Conservation (phyloP, 768 basidiomycete genomes). For the Chlorophyllum brunneum region DNA sequence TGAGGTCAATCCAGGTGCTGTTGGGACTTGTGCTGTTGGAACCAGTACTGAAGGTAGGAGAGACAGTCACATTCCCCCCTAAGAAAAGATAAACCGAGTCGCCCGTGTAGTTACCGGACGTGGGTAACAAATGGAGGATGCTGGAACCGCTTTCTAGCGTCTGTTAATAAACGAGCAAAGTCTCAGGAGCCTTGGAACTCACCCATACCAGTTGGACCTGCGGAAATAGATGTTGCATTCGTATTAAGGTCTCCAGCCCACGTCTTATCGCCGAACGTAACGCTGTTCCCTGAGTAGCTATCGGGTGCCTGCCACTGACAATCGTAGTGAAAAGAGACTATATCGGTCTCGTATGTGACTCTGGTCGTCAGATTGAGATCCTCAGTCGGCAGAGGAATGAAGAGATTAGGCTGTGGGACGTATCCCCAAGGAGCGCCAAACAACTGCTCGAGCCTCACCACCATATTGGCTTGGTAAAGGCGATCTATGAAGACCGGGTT, state of each 20-base stretch:
- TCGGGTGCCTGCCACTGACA: slow-evolving; percentile 7
- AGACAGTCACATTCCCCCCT: background rate
- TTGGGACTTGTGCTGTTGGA: background rate
- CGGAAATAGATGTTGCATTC: background rate
- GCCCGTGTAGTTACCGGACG: background rate
- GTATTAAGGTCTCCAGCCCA: background rate
- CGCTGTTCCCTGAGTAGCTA: too few relatives aligned
- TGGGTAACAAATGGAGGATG: background rate
- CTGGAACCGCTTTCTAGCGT: background rate
- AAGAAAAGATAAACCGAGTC: background rate
- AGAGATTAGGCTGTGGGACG: background rate
- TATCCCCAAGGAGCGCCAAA: background rate
- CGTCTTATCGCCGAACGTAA: background rate
- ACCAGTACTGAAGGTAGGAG: background rate
- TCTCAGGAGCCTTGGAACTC: background rate
- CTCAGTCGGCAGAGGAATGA: slow-evolving; percentile 1
- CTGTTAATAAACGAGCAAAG: background rate
- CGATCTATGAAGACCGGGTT: background rate
- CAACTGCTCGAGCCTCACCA: slow-evolving; percentile 3
- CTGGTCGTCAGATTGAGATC: background rate
- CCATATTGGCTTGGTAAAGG: background rate
- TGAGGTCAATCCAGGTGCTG: background rate
- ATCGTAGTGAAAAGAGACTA: background rate
- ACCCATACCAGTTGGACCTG: background rate
- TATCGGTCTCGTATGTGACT: background rate